Base-by-base conservation (phyloP, 768 basidiomycete species). In the Suillus discolor region DNA sequence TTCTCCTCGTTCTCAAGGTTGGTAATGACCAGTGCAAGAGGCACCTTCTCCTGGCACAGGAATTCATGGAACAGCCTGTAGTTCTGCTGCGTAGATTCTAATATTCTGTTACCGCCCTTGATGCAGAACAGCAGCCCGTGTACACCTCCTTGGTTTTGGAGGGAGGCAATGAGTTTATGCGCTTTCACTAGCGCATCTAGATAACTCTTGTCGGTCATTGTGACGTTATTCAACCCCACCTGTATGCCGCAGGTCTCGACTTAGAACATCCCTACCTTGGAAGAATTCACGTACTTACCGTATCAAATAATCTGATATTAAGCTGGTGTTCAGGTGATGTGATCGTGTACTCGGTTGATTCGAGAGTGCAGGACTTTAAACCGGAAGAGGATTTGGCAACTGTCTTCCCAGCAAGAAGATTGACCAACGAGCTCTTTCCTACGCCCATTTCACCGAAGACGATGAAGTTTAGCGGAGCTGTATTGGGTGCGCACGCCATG, bases 91-190 rank as follows among this genome's bases (percentile, higher is more conserved):
- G 67, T 75, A 34, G 66, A 72, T 4, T 49, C 55, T 6, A 70
- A 77, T 62, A 77, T 72, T 68, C 76, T 72, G 38, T 31, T 53
- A 5, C 75, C 73, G 47, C 62, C 65, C 66, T 65, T 77, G 66
- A 23, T 77, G 69, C 77, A 77, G 57, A 78, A 74, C 31, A 83
- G 65, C 39, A 83, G 77, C 31, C 84, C 75, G 67, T 74, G 78
- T 47, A 83, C 68, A 9, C 83, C 82, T 41, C 72, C 77, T 5
- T 68, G 68, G 38, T 61, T 55, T 23, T 75, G 71, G 34, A 83
- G 74, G 1, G 65, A 67, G 42, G 72, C 70, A 66, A 84, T 67
- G 18, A 84, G 62, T 51, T 53, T 64, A 31, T 79, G 75, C 15
- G 77, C 74, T 45, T 77, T 66, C 47, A 71, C 71, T 51, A 80